These are phyloP conservation scores for Venturia oleaginea DNA, from an alignment of 2,329 filamentous ascomycete species.

Conservation along the genomic window DNA sequence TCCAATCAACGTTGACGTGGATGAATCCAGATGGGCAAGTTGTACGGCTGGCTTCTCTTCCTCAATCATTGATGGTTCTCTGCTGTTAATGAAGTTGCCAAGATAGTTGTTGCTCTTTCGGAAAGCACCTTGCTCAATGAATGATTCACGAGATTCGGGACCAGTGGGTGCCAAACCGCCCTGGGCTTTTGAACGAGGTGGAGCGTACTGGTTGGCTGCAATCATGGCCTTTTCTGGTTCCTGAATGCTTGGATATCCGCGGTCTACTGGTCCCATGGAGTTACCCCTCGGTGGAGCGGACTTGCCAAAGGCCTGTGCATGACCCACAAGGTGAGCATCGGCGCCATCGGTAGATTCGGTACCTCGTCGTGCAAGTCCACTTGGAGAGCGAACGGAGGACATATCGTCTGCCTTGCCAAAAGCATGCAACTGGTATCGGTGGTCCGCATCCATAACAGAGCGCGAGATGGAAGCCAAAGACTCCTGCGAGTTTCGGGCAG, in stretches of 20 bases:
- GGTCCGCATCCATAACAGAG: constrained; percentile 60
- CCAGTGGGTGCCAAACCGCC: constrained; percentile 15
- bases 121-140: constrained; percentile 23
- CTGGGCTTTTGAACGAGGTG: constrained; percentile 11
- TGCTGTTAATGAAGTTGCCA: constrained; percentile 29
- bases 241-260: constrained; percentile 12
- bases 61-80: constrained; percentile 21
- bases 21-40: constrained; percentile 15
- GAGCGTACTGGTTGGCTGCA: constrained; percentile 20
- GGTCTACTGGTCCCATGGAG: constrained; percentile 21
- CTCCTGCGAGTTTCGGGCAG: constrained; percentile 67
- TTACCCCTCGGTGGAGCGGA: constrained; percentile 38
- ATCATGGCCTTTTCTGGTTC: constrained; percentile 20
- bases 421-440: constrained; percentile 48
- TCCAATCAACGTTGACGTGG: constrained; percentile 17
- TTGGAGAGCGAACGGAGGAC: constrained; percentile 21
- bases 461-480: constrained; percentile 80
- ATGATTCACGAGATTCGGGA: constrained; percentile 19
- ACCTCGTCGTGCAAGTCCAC: constrained; percentile 22
- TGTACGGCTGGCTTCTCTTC: constrained; percentile 14
- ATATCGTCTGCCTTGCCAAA: constrained; percentile 40
- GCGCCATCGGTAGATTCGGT: constrained; percentile 41
- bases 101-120: constrained; percentile 32
- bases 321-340: constrained; percentile 44
- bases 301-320: constrained; percentile 50